Base-by-base conservation (phyloP, 1,139 yeast genomes). In the Protomyces inundatus region DNA sequence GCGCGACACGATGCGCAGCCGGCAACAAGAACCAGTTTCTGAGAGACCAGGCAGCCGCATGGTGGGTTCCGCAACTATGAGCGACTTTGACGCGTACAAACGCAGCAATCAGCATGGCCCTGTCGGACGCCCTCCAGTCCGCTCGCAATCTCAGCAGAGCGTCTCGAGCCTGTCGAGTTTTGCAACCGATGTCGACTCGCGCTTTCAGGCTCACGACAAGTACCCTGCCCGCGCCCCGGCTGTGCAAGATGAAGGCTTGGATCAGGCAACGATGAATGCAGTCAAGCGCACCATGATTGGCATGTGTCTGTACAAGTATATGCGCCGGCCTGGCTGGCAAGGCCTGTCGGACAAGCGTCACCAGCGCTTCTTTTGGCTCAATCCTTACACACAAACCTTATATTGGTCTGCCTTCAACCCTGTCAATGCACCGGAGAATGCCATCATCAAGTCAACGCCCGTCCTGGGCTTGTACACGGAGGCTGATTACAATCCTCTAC, bases 301-400 rank as follows among this genome's bases (percentile, higher is more conserved):
- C 65, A 98, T 91, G 73, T 90, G 85, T 69, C 78, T 90, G 67
- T 87, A 82, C 82, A 93, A 93, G 75, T 91, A 93, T 73, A 89
- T 87, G 74, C 84, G 96, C 62, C 65, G 56, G 54, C 48, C 64
- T 9, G 69, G 67, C 5, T 55, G 67, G 34, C 67, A 66, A 56
- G 62, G 65, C 0, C 82, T 90, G 54, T 83, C 95, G 0, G 93
- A 88, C 65, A 83, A 82, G 60, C 82, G 98, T 66, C 98, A 93
- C 72, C 95, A 88, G 73, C 81, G 98, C 68, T 93, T 85, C 75
- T 93, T 93, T 81, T 93, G 98, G 98, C 85, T 93, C 52, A 96
- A 93, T 76, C 98, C 98, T 6, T 91, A 90, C 74, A 87, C 95
- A 3, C 77, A 90, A 77, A 89, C 97, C 0, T 79, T 93, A 65